These are phyloP conservation scores for Glycine tomentella DNA, from an alignment of 306 rosid species.

Conservation along the genomic window DNA sequence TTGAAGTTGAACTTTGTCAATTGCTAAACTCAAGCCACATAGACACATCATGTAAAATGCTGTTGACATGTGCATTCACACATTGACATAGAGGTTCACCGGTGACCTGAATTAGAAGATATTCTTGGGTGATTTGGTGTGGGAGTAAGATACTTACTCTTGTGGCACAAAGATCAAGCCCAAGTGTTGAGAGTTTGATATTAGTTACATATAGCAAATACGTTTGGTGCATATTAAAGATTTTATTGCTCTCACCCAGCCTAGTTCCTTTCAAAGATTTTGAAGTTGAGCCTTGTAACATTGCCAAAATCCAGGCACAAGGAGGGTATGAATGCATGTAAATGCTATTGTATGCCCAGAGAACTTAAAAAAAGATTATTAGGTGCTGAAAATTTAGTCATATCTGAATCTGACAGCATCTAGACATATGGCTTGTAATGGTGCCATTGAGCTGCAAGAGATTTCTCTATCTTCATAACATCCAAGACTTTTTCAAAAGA, in stretches of 20 bases:
- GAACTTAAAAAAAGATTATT: neutral
- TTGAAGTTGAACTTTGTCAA: constrained; percentile 2
- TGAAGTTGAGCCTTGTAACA: constrained; percentile 14
- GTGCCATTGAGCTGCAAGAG: neutral
- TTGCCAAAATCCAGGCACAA: neutral
- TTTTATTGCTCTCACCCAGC: neutral
- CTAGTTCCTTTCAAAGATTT: constrained; percentile 2
- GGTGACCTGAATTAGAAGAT: neutral
- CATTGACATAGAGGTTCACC: neutral
- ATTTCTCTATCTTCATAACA: neutral
- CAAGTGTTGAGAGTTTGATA: neutral
- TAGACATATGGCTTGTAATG: neutral
- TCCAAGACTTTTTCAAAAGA: neutral
- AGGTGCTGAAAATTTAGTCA: neutral
- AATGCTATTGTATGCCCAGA: neutral
- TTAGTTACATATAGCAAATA: neutral
- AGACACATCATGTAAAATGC: neutral
- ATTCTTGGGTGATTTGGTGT: neutral
- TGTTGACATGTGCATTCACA: neutral
- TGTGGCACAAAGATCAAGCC: neutral
- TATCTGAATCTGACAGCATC: neutral
- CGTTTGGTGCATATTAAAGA: neutral
- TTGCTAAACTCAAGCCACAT: constrained; percentile 12
- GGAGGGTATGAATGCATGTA: neutral
- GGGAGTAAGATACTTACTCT: neutral